Base-by-base conservation (phyloP, 2,329 filamentous ascomycete species). In the Fusarium xyrophilum region DNA sequence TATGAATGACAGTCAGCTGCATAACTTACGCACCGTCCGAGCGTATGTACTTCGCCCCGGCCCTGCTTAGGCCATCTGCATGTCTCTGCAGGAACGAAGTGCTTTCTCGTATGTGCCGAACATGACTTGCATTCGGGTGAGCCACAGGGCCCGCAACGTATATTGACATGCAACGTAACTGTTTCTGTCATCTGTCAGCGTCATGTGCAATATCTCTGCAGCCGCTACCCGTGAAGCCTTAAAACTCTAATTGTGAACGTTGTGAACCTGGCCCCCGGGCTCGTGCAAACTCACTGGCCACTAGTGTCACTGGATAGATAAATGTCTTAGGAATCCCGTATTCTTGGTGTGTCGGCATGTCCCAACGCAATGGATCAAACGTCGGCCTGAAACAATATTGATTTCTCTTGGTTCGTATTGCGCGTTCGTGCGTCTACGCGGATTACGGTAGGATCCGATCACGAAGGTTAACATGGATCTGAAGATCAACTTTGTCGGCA, bases 201-300 rank as follows among this genome's bases (percentile, higher is more conserved):
- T 60, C 62, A 65, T 40, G 40, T 60, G 61, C n/a, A 21, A 15
- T 36, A 2, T 19, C 19, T 30, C n/a, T 23, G 28, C 58, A 60
- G n/a, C 58, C 58, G 21, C 43, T n/a, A 39, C 38, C 28, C 10
- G 6, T 33, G 32, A 33, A 54, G 25, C 27, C 36, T 30, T 11
- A 14, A 58, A 65, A 65, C 54, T 65, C 19, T 50, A 65, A 56
- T 43, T 15, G 3, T 12, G 2, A 35, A 6, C n/a, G 23, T 36
- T n/a, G 32, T 28, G 15, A 23, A 28, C 59, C 32, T 43, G 27
- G 42, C 39, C 13, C 27, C 32, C 17, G 42, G 35, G 13, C 48
- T 47, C n/a, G 5, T 3, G 5, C 13, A 9, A 38, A 63, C 9
- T 42, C 1, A 48, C 15, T 27, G 9, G 15, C 38, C 43, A 50